A percentile compares a stretch with the other conserved stretches of the same genome.
Conservation (phyloP, 352 stramenopile genomes). For the Pythium brassicae region DNA sequence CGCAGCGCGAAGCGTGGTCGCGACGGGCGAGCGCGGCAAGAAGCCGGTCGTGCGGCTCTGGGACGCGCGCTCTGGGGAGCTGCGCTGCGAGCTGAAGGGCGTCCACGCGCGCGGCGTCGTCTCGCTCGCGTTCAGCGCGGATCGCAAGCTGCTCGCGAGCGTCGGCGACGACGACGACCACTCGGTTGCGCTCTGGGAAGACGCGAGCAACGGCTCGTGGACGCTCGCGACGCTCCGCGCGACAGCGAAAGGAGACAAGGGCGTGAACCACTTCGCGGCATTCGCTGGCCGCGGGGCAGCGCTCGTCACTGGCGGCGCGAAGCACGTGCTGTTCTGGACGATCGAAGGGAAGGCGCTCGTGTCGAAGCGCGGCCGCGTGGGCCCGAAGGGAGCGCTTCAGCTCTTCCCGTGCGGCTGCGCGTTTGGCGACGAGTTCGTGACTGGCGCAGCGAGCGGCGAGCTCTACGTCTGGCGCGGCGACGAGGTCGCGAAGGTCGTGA, state of each 20-base stretch:
- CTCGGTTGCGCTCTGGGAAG: conserved; percentile 70
- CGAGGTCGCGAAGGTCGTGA: conserved; percentile 43
- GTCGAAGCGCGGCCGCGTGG: conserved; percentile 51
- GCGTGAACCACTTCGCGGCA: conserved; percentile 44
- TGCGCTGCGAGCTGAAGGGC: conserved; percentile 55
- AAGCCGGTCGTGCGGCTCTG: conserved; percentile 74
- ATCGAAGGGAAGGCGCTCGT: conserved; percentile 49
- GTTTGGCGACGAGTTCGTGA: conserved; percentile 50
- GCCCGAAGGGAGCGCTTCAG: conserved; percentile 57
- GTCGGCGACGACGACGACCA: conserved; percentile 83
- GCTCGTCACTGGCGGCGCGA: conserved; percentile 56
- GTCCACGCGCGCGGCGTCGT: conserved; percentile 71
- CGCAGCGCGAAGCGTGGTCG: conserved; percentile 59
- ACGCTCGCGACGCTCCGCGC: conserved; percentile 38
- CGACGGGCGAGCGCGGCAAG: conserved; percentile 84
- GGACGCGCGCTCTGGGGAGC: conserved; percentile 71
- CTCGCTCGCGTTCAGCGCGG: conserved; percentile 58
- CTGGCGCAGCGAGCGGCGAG: conserved; percentile 42
- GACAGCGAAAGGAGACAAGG: conserved; percentile 51
- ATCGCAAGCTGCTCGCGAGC: conserved; percentile 56
- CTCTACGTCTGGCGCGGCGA: conserved; percentile 57
- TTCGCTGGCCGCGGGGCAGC: conserved; percentile 31
- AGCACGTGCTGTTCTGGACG: conserved; percentile 70
- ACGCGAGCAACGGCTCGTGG: conserved; percentile 66
- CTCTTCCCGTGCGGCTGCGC: conserved; percentile 39